A percentile compares a stretch with the other conserved stretches of the same genome.
phyloP scores from a whole-genome alignment of 2,329 filamentous ascomycete species.

The Penicillium sp. region DNA sequence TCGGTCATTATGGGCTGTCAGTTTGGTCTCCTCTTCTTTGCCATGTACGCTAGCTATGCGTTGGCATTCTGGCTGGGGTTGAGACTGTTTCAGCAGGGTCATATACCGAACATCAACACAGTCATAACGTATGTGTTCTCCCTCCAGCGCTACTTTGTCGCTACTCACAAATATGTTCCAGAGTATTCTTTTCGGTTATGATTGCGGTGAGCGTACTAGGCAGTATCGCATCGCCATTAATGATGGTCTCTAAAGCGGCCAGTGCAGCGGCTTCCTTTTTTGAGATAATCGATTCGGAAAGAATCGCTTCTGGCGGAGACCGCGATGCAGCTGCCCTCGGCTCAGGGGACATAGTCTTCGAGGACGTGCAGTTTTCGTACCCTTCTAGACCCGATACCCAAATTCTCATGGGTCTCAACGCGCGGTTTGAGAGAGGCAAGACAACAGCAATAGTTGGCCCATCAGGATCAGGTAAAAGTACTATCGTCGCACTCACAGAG shows the following conservation, averaged over 20 bases:
- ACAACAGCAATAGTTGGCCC: conserved; percentile 46
- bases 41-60: too few relatives aligned
- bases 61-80: too few relatives aligned
- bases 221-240: conserved; percentile 32
- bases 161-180: conserved; percentile 27
- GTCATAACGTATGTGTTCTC: too few relatives aligned
- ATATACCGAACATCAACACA: too few relatives aligned
- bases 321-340: too few relatives aligned
- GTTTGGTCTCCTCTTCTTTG: too few relatives aligned
- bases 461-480: conserved; percentile 47
- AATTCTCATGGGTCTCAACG: conserved; percentile 32
- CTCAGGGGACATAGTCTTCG: conserved; percentile 3
- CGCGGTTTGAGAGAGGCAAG: conserved; percentile 35
- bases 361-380: not conserved
- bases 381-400: not conserved
- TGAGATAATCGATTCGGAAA: conserved; percentile 29
- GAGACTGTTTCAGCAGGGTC: too few relatives aligned
- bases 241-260: conserved; percentile 36
- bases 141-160: conserved; percentile 6
- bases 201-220: conserved; percentile 29
- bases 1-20: too few relatives aligned
- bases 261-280: conserved; percentile 34
- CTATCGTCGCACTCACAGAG: conserved; percentile 43
- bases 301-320: too few relatives aligned
- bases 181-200: conserved; percentile 37